Evolutionary conservation across 139 green algal species (phyloP).

Genomic region (Limnomonas spitsbergensis): DNA sequence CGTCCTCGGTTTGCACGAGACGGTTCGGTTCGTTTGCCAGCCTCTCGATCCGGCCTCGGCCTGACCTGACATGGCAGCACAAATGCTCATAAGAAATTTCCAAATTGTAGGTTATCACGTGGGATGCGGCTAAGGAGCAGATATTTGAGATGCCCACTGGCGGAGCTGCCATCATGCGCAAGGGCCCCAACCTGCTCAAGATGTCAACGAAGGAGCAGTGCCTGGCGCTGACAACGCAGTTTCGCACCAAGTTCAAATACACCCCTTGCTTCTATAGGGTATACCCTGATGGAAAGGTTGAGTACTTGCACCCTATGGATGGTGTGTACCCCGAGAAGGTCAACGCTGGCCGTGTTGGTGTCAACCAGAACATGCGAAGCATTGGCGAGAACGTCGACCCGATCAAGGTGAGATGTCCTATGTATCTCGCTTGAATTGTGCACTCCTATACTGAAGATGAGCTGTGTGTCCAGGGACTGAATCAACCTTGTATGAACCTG

Average conservation of each 20-base stretch:
- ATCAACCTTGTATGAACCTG: too few relatives aligned
- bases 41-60: too few relatives aligned
- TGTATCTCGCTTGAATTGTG: too few relatives aligned
- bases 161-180: conserved; percentile 96
- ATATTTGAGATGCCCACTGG: conserved; percentile 99
- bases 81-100: too few relatives aligned
- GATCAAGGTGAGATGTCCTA: conserved; percentile 35
- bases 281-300: conserved; percentile 91
- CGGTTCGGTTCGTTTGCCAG: too few relatives aligned
- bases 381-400: conserved; percentile 96
- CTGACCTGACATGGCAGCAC: too few relatives aligned
- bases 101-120: conserved; percentile 84
- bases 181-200: conserved; percentile 98
- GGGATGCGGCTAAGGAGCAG: conserved; percentile 95
- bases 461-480: too few relatives aligned
- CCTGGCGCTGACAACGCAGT: conserved; percentile 90
- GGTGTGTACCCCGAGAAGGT: conserved; percentile 99
- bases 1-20: too few relatives aligned
- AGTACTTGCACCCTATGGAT: conserved; percentile 99
- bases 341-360: conserved; percentile 82
- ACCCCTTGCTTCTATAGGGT: conserved; percentile 90
- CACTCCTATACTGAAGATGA: too few relatives aligned
- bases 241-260: conserved; percentile 98
- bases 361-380: conserved; percentile 86
- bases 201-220: conserved; percentile 99